Evolutionary conservation across 495 filamentous ascomycete species (phyloP), one percentile per base, ranked within the genome.

Genomic region (Daldinia concentrica): DNA sequence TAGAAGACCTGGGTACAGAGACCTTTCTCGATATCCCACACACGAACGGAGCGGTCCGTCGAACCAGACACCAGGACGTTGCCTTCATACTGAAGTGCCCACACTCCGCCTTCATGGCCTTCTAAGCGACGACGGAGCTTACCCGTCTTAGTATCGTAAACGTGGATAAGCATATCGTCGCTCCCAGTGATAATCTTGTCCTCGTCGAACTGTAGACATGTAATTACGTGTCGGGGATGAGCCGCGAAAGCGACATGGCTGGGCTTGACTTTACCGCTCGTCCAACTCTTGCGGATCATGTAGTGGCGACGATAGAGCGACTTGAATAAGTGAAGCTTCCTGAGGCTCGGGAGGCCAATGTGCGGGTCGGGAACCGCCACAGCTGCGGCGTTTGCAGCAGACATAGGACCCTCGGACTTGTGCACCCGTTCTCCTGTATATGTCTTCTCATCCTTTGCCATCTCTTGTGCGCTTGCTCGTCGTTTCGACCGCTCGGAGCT

Each of bases 161-260:
- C 95, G 76, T 98, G 93, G 77, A 99, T 99, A 66, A 97, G 91
- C 9, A 94, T 97, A 77, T 99, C 95, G 79, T 99, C 95, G 72
- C 94, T 98, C 30, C 95, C 95, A 11, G 96, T 99, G 64, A 99
- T 83, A 62, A 99, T 97, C 80, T 98, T 98, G 81, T 98, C 95
- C 30, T 92, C 91, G 73, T 99, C 95, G 72, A 99, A 98, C 73
- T 98, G 94, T 58, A 99, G 85, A 73, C 95, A 99, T 7, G 95
- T 99, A 19, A 99, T 96, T 52, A 99, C 95, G 81, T 98, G 94
- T 4, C 94, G 89, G 62, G 95, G 93, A 74, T 99, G 95, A 5
- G 96, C 95, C 3, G 93, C 90, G 81, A 99, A 98, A 12, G 96
- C 96, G 32, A 98, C 91, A 74, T 99, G 95, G 64, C 90, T 88